These are phyloP conservation scores for Musa beccarii DNA, from an alignment of 176 grass and related monocot genomes.

Conservation along the genomic window DNA sequence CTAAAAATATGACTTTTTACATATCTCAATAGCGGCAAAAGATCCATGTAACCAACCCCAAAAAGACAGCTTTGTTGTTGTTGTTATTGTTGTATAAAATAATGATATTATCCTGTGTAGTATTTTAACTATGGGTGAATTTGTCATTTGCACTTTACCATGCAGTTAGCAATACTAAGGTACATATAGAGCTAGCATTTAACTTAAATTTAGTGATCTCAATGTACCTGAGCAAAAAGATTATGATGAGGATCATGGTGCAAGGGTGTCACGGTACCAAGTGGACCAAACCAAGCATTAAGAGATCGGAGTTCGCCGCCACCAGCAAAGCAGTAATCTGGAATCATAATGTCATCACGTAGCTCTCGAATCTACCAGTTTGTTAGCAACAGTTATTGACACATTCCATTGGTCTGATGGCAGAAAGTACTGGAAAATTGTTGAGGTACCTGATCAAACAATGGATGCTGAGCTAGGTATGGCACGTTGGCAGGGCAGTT, in stretches of 20 bases:
- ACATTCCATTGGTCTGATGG: neutral
- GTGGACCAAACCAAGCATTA: slow-evolving; percentile 84
- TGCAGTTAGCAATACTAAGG: neutral
- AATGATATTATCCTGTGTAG: too few species aligned
- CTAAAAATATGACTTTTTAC: too few species aligned
- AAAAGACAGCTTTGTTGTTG: too few species aligned
- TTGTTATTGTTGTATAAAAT: too few species aligned
- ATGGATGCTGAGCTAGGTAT: slow-evolving; percentile 77
- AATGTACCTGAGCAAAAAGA: slow-evolving; percentile 80
- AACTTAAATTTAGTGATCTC: neutral
- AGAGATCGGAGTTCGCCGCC: slow-evolving; percentile 62
- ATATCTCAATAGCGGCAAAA: too few species aligned
- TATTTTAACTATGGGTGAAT: neutral
- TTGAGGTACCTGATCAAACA: slow-evolving; percentile 72
- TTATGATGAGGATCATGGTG: slow-evolving; percentile 87
- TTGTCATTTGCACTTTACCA: neutral
- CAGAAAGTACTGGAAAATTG: neutral
- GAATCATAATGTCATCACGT: slow-evolving; percentile 70
- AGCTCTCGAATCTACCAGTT: slow-evolving; percentile 74
- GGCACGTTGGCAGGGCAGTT: slow-evolving; percentile 44
- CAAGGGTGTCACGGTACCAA: slow-evolving; percentile 69
- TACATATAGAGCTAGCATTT: too few species aligned
- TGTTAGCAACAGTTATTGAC: slow-evolving; percentile 2
- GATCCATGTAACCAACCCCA: fast-evolving
- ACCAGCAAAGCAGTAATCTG: slow-evolving; percentile 82